A percentile compares a stretch with the other conserved stretches of the same genome.
Conservation (phyloP, 2,329 filamentous ascomycete genomes). For the Kalaharituber pfeilii region DNA sequence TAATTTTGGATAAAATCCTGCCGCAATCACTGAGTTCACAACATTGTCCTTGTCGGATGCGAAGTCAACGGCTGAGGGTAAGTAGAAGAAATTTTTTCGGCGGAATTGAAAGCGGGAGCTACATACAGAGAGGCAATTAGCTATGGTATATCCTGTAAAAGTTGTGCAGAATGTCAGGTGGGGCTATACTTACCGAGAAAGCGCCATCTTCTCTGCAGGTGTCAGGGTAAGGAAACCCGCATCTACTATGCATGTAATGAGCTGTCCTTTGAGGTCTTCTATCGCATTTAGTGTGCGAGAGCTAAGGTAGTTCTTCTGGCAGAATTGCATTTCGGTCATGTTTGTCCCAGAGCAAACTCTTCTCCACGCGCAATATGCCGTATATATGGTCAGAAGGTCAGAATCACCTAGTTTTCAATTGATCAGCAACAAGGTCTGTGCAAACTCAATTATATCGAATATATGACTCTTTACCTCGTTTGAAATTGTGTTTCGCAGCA, state of each 20-base stretch:
- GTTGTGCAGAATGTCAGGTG: no score
- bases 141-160: no score
- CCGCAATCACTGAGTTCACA: conserved; percentile 66
- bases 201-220: conserved; percentile 48
- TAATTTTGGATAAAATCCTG: conserved; percentile 91
- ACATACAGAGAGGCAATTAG: no score
- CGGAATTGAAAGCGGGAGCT: conserved; percentile 29
- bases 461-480: conserved; percentile 35
- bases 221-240: conserved; percentile 66
- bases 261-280: conserved; percentile 85
- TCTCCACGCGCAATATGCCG: conserved; percentile 82
- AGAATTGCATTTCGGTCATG: conserved; percentile 71
- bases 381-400: conserved; percentile 81
- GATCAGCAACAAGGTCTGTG: no score
- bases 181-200: conserved; percentile 40
- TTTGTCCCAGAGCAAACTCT: conserved; percentile 53
- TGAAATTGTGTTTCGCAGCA: conserved; percentile 59
- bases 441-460: no score
- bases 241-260: conserved; percentile 69
- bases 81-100: conserved; percentile 60
- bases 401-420: conserved; percentile 48
- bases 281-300: conserved; percentile 80
- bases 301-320: conserved; percentile 82
- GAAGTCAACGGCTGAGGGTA: conserved; percentile 55
- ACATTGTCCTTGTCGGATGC: conserved; percentile 69